Evolutionary conservation across 192 early-diverging fungal genomes (phyloP).

Genomic region (Pecoramyces ruminantium): DNA sequence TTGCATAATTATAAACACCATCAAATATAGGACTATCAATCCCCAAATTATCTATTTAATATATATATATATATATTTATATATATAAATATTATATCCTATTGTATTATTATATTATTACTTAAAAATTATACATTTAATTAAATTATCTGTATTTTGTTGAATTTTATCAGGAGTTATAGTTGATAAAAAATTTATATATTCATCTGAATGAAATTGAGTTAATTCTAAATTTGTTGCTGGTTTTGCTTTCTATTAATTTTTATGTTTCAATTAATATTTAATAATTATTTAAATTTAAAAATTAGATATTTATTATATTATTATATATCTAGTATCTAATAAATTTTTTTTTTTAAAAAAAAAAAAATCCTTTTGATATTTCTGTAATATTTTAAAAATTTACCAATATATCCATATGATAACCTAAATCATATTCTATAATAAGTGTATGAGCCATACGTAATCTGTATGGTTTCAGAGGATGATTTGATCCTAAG

Average conservation of each 20-base stretch:
- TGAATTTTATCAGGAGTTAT: slow-evolving; percentile 20
- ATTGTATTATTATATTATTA: no score
- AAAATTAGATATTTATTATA: no score
- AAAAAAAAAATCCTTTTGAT: no score
- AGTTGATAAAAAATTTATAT: slow-evolving; percentile 3
- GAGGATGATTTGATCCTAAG: slow-evolving; percentile 53
- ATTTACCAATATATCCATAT: slow-evolving; percentile 55
- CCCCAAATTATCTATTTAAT: slow-evolving; percentile 62
- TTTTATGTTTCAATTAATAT: no score
- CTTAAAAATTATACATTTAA: slow-evolving; percentile 11
- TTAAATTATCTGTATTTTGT: slow-evolving; percentile 17
- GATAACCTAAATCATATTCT: slow-evolving; percentile 79
- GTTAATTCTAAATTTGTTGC: slow-evolving; percentile 80
- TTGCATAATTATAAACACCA: neutral
- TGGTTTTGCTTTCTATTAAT: slow-evolving; percentile 33
- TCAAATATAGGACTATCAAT: neutral
- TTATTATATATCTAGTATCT: no score
- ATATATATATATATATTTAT: no score
- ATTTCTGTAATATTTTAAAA: no score
- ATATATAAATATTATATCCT: no score
- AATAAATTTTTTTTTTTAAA: no score
- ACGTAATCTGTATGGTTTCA: slow-evolving; percentile 91
- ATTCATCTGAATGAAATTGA: slow-evolving; percentile 55
- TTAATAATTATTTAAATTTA: no score
- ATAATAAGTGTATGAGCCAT: slow-evolving; percentile 84